These are phyloP conservation scores for Puccinia novopanici DNA, from an alignment of 1,284 basidiomycete species.

Conservation along the genomic window DNA sequence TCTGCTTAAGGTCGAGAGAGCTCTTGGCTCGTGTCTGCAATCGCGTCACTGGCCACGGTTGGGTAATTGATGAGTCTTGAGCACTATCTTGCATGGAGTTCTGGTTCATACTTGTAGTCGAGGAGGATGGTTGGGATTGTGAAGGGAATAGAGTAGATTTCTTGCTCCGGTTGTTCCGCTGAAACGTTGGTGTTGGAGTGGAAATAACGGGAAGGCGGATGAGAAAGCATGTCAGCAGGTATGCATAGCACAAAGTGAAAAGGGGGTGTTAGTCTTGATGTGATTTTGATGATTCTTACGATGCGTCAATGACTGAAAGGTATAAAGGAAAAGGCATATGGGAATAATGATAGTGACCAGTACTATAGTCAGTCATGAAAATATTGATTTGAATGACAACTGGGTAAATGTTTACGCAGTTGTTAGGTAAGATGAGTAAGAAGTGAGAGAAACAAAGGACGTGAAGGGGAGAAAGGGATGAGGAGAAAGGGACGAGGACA, in stretches of 20 bases:
- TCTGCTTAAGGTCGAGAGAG: neutral
- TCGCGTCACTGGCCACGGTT: slow-evolving; percentile 8
- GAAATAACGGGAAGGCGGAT: neutral
- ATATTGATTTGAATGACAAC: neutral
- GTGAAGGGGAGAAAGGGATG: neutral
- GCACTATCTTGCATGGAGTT: neutral
- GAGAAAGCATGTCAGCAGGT: neutral
- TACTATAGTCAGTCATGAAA: neutral
- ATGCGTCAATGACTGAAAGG: neutral
- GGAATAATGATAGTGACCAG: neutral
- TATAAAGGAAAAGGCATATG: neutral
- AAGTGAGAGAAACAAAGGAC: neutral
- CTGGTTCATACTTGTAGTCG: neutral
- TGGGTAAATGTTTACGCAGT: too few species aligned
- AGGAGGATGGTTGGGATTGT: slow-evolving; percentile 1
- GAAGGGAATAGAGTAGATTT: neutral
- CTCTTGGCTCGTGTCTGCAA: slow-evolving; percentile 28
- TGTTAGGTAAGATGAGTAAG: neutral
- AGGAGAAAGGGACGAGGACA: neutral
- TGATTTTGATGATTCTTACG: neutral
- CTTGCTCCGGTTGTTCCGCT: slow-evolving; percentile 16
- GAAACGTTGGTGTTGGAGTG: neutral
- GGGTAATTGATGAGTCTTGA: neutral
- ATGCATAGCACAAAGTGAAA: neutral
- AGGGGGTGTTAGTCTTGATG: neutral